phyloP scores from a whole-genome alignment of 1,284 basidiomycete species.

The Rhodotorula sp. region DNA sequence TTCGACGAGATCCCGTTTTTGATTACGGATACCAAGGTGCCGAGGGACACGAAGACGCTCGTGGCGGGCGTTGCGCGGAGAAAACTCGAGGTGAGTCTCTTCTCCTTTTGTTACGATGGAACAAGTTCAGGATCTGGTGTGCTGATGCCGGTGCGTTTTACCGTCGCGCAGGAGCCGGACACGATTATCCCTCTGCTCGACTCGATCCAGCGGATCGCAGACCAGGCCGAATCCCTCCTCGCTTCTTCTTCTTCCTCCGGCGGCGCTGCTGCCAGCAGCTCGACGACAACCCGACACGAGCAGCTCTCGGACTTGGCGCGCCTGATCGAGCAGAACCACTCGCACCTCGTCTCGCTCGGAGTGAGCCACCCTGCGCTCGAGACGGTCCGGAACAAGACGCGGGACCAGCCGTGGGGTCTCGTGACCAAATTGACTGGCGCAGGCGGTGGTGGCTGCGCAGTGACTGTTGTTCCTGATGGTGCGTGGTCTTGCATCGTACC shows the following conservation, averaged over 20 bases:
- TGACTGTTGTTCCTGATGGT: constrained; percentile 90
- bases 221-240: constrained; percentile 72
- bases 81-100: constrained; percentile 66
- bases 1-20: constrained; percentile 74
- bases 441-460: constrained; percentile 96
- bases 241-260: constrained; percentile 64
- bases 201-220: constrained; percentile 75
- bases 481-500: constrained; percentile 25
- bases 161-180: constrained; percentile 65
- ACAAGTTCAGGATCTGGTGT: too few species aligned
- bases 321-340: constrained; percentile 85
- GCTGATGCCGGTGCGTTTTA: too few species aligned
- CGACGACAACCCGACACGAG: constrained; percentile 63
- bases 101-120: too few species aligned
- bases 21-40: constrained; percentile 87
- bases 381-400: constrained; percentile 69
- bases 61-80: constrained; percentile 81
- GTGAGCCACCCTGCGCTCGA: constrained; percentile 91
- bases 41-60: constrained; percentile 89
- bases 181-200: constrained; percentile 69
- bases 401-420: constrained; percentile 63
- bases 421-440: constrained; percentile 98
- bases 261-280: too few species aligned
- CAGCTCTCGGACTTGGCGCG: constrained; percentile 55
- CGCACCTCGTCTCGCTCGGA: constrained; percentile 78